Evolutionary conservation across 192 early-diverging fungal species (phyloP).

Genomic region (Cladochytrium replicatum): DNA sequence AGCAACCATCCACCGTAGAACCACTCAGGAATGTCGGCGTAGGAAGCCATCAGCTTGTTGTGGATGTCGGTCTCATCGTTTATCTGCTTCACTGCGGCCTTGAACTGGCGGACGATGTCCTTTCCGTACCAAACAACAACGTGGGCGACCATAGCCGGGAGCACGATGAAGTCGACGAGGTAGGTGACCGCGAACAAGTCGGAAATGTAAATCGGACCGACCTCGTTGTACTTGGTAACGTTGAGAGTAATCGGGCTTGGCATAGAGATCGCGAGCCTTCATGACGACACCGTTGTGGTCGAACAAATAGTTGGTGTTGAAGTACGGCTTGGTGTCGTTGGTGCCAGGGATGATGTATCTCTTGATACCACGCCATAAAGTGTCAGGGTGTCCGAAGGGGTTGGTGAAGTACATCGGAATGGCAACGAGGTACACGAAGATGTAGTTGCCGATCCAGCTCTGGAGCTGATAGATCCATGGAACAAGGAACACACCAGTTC

Average conservation of each 20-base stretch:
- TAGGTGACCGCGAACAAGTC: slow-evolving; percentile 6
- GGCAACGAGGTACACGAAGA: not conserved
- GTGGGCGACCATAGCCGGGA: slow-evolving; percentile 44
- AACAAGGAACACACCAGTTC: slow-evolving; percentile 3
- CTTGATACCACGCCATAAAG: no score
- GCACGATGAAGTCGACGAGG: slow-evolving; percentile 10
- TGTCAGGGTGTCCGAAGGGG: slow-evolving; percentile 17
- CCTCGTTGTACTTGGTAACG: not conserved
- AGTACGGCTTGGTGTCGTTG: not conserved
- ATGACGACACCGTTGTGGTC: slow-evolving; percentile 12
- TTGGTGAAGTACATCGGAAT: slow-evolving; percentile 5
- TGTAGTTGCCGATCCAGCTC: no score
- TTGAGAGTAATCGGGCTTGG: slow-evolving; percentile 4
- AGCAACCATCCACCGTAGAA: slow-evolving; percentile 39
- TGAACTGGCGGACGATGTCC: slow-evolving; percentile 37
- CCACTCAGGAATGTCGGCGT: slow-evolving; percentile 51
- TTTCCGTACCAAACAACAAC: slow-evolving; percentile 42
- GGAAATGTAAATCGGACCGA: slow-evolving; percentile 9
- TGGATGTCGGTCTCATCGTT: slow-evolving; percentile 53
- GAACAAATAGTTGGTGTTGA: slow-evolving; percentile 5
- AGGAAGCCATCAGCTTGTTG: slow-evolving; percentile 58
- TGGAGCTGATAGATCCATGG: slow-evolving; percentile 14
- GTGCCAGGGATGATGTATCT: slow-evolving; percentile 7
- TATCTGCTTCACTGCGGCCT: slow-evolving; percentile 7
- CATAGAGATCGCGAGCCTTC: not conserved